phyloP scores from a whole-genome alignment of 768 basidiomycete species.

The Leccinum longicurvipes region DNA sequence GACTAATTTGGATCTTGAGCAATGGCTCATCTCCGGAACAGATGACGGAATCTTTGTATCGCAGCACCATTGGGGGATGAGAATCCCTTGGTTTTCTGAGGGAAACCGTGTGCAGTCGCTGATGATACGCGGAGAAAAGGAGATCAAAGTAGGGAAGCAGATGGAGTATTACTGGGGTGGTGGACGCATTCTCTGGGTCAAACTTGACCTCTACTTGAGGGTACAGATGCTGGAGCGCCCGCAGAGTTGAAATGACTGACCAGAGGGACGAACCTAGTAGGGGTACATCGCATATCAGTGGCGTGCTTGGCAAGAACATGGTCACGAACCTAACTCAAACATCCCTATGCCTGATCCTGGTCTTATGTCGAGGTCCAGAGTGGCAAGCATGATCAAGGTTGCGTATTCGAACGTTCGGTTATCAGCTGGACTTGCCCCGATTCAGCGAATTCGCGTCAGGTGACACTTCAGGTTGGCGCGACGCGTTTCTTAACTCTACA shows the following conservation, averaged over 20 bases:
- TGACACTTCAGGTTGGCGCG: constrained; percentile 4
- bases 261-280: constrained; percentile 69
- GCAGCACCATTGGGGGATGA: constrained; percentile 62
- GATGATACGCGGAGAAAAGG: constrained; percentile 77
- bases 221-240: constrained; percentile 62
- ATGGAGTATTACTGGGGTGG: constrained; percentile 74
- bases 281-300: not conserved
- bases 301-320: not conserved
- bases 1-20: constrained; percentile 60
- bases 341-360: constrained; percentile 75
- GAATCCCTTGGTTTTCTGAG: constrained; percentile 64
- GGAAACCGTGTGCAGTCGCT: constrained; percentile 77
- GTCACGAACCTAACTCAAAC: constrained; percentile 64
- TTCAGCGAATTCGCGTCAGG: constrained; percentile 6
- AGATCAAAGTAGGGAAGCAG: constrained; percentile 80
- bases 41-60: constrained; percentile 62
- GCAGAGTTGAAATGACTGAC: constrained; percentile 67
- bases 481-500: not conserved
- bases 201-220: constrained; percentile 84
- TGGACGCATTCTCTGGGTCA: constrained; percentile 66
- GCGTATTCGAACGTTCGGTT: not conserved
- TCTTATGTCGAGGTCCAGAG: constrained; percentile 70
- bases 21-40: constrained; percentile 61
- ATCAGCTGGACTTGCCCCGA: constrained; percentile 10
- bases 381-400: constrained; percentile 50